These are phyloP conservation scores for Colletotrichum sansevieriae DNA, from an alignment of 2,329 filamentous ascomycete species.

Conservation along the genomic window DNA sequence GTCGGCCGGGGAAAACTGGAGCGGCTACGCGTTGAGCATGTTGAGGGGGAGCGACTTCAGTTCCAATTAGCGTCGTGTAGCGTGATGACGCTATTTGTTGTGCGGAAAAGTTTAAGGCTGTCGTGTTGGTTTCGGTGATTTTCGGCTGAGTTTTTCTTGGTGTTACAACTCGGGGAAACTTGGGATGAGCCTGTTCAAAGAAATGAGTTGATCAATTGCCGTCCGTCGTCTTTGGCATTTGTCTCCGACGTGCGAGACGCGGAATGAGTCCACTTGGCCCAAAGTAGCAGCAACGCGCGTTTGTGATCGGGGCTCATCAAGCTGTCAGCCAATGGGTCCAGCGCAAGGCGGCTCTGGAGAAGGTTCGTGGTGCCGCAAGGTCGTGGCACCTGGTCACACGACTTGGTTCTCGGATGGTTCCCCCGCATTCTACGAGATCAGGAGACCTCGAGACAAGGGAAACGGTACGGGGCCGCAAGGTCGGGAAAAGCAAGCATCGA, in stretches of 20 bases:
- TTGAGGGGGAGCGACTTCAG: constrained; percentile 3
- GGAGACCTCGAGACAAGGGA: constrained; percentile 38
- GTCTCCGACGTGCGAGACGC: constrained; percentile 19
- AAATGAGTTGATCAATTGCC: constrained; percentile 18
- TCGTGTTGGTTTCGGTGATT: not conserved
- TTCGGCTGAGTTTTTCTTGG: constrained; percentile 2
- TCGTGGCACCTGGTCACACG: constrained; percentile 37
- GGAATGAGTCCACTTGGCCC: constrained; percentile 20
- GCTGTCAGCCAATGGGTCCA: constrained; percentile 21
- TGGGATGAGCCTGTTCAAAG: constrained; percentile 23
- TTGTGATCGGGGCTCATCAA: constrained; percentile 27
- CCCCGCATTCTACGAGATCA: constrained; percentile 40
- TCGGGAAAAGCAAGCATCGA: constrained; percentile 38
- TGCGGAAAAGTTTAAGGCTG: not conserved
- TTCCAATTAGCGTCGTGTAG: constrained; percentile 19
- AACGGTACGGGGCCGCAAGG: constrained; percentile 30
- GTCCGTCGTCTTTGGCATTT: not conserved
- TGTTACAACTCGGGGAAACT: constrained; percentile 2
- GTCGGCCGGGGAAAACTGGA: constrained; percentile 25
- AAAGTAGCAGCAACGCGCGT: constrained; percentile 18
- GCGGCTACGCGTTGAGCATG: not conserved
- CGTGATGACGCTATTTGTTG: constrained; percentile 25
- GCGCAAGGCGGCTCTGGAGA: constrained; percentile 9
- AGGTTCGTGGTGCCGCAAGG: constrained; percentile 34
- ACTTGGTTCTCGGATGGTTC: constrained; percentile 40